These are phyloP conservation scores for Lolium multiflorum DNA, from an alignment of 176 grass and related monocot species.

Conservation along the genomic window DNA sequence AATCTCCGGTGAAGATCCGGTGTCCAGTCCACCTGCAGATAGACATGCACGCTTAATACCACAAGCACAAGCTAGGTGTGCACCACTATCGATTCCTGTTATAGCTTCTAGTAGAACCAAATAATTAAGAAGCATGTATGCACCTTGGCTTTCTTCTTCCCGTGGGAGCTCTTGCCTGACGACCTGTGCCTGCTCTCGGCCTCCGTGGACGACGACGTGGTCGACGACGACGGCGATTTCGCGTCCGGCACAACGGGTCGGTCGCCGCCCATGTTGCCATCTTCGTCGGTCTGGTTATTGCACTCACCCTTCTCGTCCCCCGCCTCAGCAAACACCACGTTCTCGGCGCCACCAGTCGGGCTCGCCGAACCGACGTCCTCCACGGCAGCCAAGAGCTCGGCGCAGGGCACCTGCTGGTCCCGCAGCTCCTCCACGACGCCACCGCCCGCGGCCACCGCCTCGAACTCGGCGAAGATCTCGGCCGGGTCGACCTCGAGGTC, in stretches of 20 bases:
- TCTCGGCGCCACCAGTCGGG: neutral
- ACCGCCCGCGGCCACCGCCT: neutral
- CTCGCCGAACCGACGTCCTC: neutral
- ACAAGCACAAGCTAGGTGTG: neutral
- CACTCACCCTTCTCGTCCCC: slow-evolving; percentile 44
- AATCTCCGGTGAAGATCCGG: slow-evolving; percentile 92
- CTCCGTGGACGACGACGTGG: slow-evolving; percentile 45
- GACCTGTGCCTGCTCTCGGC: slow-evolving; percentile 52
- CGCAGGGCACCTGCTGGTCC: slow-evolving; percentile 48
- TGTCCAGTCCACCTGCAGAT: slow-evolving; percentile 89
- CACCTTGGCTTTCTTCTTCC: slow-evolving; percentile 94
- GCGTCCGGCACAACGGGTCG: slow-evolving; percentile 18
- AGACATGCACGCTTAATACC: neutral
- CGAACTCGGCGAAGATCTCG: slow-evolving; percentile 68
- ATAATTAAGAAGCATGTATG: neutral
- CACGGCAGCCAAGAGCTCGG: neutral
- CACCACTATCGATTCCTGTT: neutral
- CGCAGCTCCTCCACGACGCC: neutral
- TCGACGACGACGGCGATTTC: slow-evolving; percentile 59
- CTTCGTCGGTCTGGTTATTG: slow-evolving; percentile 28
- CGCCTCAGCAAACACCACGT: neutral
- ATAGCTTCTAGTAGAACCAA: neutral
- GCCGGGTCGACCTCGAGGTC: slow-evolving; percentile 79
- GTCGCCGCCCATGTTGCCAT: slow-evolving; percentile 14
- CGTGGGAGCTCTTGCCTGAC: slow-evolving; percentile 58